These are phyloP conservation scores for Chaetoscypha palmicola DNA, from an alignment of 2,329 filamentous ascomycete genomes.

Conservation along the genomic window DNA sequence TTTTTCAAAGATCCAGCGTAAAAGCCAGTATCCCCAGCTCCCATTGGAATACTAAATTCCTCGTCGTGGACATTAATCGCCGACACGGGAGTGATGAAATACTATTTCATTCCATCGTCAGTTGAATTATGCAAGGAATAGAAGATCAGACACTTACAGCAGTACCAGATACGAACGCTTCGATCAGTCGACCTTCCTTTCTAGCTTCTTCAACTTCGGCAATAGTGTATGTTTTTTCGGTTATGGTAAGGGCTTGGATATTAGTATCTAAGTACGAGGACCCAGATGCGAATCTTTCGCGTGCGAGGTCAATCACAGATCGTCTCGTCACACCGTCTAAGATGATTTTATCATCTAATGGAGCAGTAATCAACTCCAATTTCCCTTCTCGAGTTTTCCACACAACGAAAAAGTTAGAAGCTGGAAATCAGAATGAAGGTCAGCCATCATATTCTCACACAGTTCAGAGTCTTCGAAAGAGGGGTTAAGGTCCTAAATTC, in stretches of 20 bases:
- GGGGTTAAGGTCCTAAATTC: no score
- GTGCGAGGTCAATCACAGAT: conserved; percentile 68
- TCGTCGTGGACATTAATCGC: conserved; percentile 59
- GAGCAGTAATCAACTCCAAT: conserved; percentile 72
- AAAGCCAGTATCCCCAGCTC: conserved; percentile 42
- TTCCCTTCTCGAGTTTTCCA: conserved; percentile 61
- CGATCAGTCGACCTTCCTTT: conserved; percentile 68
- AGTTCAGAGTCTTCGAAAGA: no score
- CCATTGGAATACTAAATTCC: conserved; percentile 56
- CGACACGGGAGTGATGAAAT: conserved; percentile 63
- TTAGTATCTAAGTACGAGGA: conserved; percentile 22
- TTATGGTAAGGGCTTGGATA: conserved; percentile 54
- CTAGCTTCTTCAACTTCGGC: conserved; percentile 65
- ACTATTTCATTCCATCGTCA: conserved; percentile 32
- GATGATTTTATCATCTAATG: conserved; percentile 74
- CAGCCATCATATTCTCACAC: no score
- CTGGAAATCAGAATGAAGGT: no score
- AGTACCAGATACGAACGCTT: conserved; percentile 81
- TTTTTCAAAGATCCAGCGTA: conserved; percentile 55
- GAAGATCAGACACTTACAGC: conserved; percentile 36
- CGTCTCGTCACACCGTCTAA: conserved; percentile 78
- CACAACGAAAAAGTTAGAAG: conserved; percentile 86
- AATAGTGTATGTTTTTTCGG: conserved; percentile 79
- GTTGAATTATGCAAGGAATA: background rate
- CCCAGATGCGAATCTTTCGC: conserved; percentile 47